phyloP scores from a whole-genome alignment of 768 basidiomycete species.

The Pulveroboletus sp. region DNA sequence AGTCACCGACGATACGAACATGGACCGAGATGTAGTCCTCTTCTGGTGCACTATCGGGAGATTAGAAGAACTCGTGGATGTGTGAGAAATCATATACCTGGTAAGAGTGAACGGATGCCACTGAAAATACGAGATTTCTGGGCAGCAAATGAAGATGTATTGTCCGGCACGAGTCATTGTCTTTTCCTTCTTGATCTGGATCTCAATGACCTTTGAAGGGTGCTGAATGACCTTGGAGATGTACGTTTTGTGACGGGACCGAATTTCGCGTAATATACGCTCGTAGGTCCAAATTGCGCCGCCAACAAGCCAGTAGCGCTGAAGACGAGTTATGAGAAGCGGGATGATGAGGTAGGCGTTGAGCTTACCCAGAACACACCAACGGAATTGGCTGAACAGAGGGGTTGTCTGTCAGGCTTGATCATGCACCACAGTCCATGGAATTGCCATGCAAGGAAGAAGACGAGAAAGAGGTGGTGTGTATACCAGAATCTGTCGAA shows the following conservation, averaged over 20 bases:
- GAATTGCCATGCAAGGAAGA: constrained; percentile 93
- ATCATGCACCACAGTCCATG: constrained; percentile 99
- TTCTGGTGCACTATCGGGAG: constrained; percentile 68
- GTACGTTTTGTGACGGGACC: constrained; percentile 86
- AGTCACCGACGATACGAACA: constrained; percentile 89
- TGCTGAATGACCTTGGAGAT: constrained; percentile 95
- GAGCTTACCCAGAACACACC: constrained; percentile 91
- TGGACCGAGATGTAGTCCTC: constrained; percentile 95
- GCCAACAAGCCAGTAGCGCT: constrained; percentile 90
- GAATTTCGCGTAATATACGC: constrained; percentile 87
- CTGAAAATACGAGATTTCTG: constrained; percentile 90
- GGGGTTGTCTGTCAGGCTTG: constrained; percentile 82
- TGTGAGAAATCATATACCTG: constrained; percentile 36
- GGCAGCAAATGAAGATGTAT: constrained; percentile 90
- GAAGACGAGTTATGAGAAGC: constrained; percentile 6
- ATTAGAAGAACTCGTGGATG: background rate
- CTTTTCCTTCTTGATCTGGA: constrained; percentile 97
- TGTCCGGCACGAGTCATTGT: constrained; percentile 79
- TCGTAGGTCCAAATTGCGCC: constrained; percentile 83
- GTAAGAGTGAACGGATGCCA: constrained; percentile 98
- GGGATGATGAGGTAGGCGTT: background rate
- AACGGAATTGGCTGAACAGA: constrained; percentile 77
- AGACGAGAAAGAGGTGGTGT: constrained; percentile 84
- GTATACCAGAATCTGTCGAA: constrained; percentile 92
- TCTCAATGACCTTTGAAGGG: constrained; percentile 88